Evolutionary conservation across 768 basidiomycete genomes (phyloP).

Genomic region (Boletus patriciae): DNA sequence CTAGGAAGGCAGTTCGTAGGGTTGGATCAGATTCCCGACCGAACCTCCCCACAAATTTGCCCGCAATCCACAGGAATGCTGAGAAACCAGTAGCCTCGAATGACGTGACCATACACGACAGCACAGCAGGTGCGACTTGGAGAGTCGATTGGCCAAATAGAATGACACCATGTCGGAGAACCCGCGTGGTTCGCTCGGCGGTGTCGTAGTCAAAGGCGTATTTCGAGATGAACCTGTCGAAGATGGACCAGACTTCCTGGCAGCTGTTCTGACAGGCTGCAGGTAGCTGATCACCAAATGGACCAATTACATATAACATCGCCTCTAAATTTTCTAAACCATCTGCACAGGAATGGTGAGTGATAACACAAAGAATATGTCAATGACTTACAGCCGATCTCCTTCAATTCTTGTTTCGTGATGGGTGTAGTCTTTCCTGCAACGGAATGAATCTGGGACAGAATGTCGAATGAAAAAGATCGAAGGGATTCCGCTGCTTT

Average conservation of each 20-base stretch:
- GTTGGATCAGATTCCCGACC: slow-evolving; percentile 60
- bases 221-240: slow-evolving; percentile 77
- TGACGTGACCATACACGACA: slow-evolving; percentile 70
- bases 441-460: slow-evolving; percentile 70
- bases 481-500: slow-evolving; percentile 83
- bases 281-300: slow-evolving; percentile 83
- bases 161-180: slow-evolving; percentile 78
- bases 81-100: slow-evolving; percentile 83
- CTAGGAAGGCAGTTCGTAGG: slow-evolving; percentile 57
- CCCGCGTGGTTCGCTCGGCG: slow-evolving; percentile 80
- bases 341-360: slow-evolving; percentile 46
- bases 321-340: slow-evolving; percentile 89
- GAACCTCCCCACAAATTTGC: slow-evolving; percentile 79
- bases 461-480: slow-evolving; percentile 82
- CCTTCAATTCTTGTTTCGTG: slow-evolving; percentile 70
- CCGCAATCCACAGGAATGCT: slow-evolving; percentile 91
- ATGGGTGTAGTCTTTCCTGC: slow-evolving; percentile 52
- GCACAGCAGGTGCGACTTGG: slow-evolving; percentile 65
- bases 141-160: slow-evolving; percentile 73
- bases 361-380: neutral
- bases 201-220: slow-evolving; percentile 75
- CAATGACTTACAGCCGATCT: slow-evolving; percentile 60
- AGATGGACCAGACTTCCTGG: slow-evolving; percentile 77
- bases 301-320: slow-evolving; percentile 82
- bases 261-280: slow-evolving; percentile 74